Percentiles rank a stretch among this genome's conserved stretches.
phyloP scores from a whole-genome alignment of 768 basidiomycete species.

The Suillus discolor region DNA sequence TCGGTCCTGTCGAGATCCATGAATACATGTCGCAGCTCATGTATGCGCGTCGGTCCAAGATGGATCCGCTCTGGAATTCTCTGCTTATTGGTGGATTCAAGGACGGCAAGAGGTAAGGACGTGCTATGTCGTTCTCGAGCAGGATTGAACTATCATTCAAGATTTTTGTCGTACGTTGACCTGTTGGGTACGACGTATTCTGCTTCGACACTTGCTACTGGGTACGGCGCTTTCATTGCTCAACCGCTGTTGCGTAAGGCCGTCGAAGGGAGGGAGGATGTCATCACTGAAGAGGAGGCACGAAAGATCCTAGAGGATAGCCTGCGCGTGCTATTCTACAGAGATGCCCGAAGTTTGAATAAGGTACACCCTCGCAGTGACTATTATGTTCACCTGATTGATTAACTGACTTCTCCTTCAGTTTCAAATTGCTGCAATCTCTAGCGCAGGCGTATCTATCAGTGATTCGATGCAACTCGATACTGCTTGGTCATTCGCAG shows the following conservation, averaged over 20 bases:
- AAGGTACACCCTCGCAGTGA: slow-evolving; percentile 58
- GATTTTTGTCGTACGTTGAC: slow-evolving; percentile 94
- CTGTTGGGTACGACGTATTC: slow-evolving; percentile 96
- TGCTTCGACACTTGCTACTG: slow-evolving; percentile 91
- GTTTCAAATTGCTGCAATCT: slow-evolving; percentile 96
- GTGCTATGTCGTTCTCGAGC: neutral
- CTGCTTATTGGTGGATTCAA: slow-evolving; percentile 91
- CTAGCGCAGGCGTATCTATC: slow-evolving; percentile 71
- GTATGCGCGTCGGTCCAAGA: slow-evolving; percentile 85
- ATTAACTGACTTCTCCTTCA: slow-evolving; percentile 32
- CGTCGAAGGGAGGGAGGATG: slow-evolving; percentile 80
- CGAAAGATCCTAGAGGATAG: slow-evolving; percentile 76
- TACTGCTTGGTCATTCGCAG: slow-evolving; percentile 92
- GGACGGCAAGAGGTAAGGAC: slow-evolving; percentile 73
- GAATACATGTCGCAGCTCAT: slow-evolving; percentile 89
- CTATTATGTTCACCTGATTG: neutral
- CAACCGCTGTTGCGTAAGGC: slow-evolving; percentile 90
- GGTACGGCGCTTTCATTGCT: slow-evolving; percentile 92
- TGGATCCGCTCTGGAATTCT: slow-evolving; percentile 96
- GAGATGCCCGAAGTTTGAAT: slow-evolving; percentile 93
- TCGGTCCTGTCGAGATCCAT: slow-evolving; percentile 90
- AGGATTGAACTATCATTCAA: slow-evolving; percentile 31
- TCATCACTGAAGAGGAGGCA: slow-evolving; percentile 79
- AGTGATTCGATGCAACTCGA: slow-evolving; percentile 75
- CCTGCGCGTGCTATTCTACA: slow-evolving; percentile 94